A percentile compares a stretch with the other conserved stretches of the same genome.
These are phyloP conservation scores for Poronia punctata DNA, from an alignment of 495 filamentous ascomycete species.

Conservation along the genomic window DNA sequence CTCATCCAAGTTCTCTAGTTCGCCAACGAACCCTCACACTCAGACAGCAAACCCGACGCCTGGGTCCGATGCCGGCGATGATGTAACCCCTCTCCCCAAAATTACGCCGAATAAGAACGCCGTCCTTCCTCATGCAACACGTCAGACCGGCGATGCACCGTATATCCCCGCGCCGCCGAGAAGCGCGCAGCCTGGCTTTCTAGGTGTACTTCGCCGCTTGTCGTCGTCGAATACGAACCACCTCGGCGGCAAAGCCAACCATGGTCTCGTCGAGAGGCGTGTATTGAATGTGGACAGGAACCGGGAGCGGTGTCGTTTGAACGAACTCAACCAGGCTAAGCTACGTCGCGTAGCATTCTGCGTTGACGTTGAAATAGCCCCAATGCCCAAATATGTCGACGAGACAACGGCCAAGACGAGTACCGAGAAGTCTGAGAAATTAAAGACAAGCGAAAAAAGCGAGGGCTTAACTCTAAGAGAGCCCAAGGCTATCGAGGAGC, in stretches of 20 bases:
- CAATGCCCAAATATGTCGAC: slow-evolving; percentile 48
- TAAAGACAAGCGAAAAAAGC: slow-evolving; percentile 59
- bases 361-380: slow-evolving; percentile 94
- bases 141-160: slow-evolving; percentile 47
- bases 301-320: slow-evolving; percentile 70
- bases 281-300: slow-evolving; percentile 80
- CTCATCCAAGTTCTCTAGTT: slow-evolving; percentile 84
- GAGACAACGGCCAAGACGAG: slow-evolving; percentile 30
- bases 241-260: slow-evolving; percentile 34
- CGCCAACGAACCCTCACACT: slow-evolving; percentile 41
- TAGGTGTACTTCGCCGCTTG: slow-evolving; percentile 74
- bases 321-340: slow-evolving; percentile 72
- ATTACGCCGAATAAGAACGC: slow-evolving; percentile 42
- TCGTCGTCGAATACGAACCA: slow-evolving; percentile 59
- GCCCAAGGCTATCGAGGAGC: slow-evolving; percentile 46
- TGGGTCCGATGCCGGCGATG: slow-evolving; percentile 44
- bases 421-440: slow-evolving; percentile 52
- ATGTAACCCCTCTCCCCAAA: slow-evolving; percentile 51
- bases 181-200: slow-evolving; percentile 60
- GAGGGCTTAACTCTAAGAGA: slow-evolving; percentile 64
- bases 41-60: slow-evolving; percentile 34
- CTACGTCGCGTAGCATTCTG: slow-evolving; percentile 86
- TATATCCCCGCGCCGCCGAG: slow-evolving; percentile 63
- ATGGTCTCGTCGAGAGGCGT: slow-evolving; percentile 61
- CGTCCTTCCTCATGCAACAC: slow-evolving; percentile 43